A percentile compares a stretch with the other conserved stretches of the same genome.
These are phyloP conservation scores for Plasmodium vinckei DNA, from an alignment of 169 alveolate species.

Conservation along the genomic window DNA sequence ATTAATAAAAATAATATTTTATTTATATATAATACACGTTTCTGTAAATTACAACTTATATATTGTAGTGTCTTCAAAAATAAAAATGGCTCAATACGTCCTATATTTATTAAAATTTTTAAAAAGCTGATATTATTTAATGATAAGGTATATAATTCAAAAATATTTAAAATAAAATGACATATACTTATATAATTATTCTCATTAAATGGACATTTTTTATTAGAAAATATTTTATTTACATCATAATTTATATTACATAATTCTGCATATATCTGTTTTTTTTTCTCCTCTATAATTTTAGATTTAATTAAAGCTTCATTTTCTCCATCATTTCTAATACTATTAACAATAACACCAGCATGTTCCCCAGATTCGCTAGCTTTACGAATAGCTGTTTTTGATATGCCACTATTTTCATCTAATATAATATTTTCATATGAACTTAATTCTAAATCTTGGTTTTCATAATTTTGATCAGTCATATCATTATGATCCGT, in stretches of 20 bases:
- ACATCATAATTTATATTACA: neutral
- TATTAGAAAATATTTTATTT: neutral
- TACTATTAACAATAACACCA: neutral
- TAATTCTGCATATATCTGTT: neutral
- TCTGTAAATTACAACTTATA: constrained; percentile 36
- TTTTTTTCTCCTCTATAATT: neutral
- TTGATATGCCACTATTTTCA: neutral
- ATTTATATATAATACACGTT: constrained; percentile 59
- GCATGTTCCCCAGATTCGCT: neutral
- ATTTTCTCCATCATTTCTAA: neutral
- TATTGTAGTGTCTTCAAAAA: constrained; percentile 71
- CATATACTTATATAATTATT: constrained; percentile 66
- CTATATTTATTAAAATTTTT: constrained; percentile 61
- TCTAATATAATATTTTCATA: constrained; percentile 13
- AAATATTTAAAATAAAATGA: constrained; percentile 71
- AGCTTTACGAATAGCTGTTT: neutral
- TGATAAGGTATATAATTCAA: constrained; percentile 64
- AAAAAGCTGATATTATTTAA: constrained; percentile 55
- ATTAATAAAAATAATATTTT: constrained; percentile 57
- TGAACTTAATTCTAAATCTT: constrained; percentile 2
- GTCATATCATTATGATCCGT: neutral
- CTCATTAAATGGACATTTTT: constrained; percentile 27
- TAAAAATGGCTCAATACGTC: constrained; percentile 66
- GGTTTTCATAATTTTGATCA: constrained; percentile 18
- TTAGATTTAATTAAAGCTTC: neutral